Percentiles rank a stretch among this genome's conserved stretches.
Evolutionary conservation across 805 yeast species (phyloP).

Genomic region (Wickerhamomyces rabaulensis): DNA sequence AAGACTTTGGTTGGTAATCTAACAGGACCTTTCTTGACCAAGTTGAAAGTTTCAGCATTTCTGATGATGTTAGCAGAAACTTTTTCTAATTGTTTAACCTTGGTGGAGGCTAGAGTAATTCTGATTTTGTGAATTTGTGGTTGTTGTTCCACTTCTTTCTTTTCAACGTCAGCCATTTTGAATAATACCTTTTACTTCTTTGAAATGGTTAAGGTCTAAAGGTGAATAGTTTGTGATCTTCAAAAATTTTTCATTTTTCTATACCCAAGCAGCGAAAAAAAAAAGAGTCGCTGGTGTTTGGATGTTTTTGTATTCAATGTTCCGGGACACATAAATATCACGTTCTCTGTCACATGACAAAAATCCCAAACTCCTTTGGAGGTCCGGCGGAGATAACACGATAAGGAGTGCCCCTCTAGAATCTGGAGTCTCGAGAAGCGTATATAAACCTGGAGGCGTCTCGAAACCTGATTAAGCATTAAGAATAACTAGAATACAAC

Average conservation of each 20-base stretch:
- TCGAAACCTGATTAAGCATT: background rate
- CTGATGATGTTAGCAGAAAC: constrained; percentile 86
- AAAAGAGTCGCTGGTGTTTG: constrained; percentile 20
- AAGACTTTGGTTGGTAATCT: constrained; percentile 99
- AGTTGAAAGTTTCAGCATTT: constrained; percentile 78
- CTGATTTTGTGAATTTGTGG: constrained; percentile 93
- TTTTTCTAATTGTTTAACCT: constrained; percentile 96
- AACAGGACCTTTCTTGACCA: constrained; percentile 97
- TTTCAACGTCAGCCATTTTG: constrained; percentile 74
- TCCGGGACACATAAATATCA: background rate
- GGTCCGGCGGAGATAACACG: background rate
- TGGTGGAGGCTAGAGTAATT: constrained; percentile 98
- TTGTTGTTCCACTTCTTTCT: constrained; percentile 82
- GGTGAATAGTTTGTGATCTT: background rate
- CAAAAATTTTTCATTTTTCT: constrained; percentile 11
- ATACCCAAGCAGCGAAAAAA: constrained; percentile 1
- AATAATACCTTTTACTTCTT: constrained; percentile 37
- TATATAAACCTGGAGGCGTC: background rate
- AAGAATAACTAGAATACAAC: too few relatives aligned
- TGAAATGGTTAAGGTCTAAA: constrained; percentile 18
- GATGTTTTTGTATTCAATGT: constrained; percentile 3
- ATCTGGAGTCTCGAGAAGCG: background rate
- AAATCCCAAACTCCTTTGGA: background rate
- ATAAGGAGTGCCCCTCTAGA: background rate
- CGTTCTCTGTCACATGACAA: background rate